Evolutionary conservation across 805 yeast genomes (phyloP), one percentile per base, ranked within the genome.

Genomic region (Ogataea trehalophila): DNA sequence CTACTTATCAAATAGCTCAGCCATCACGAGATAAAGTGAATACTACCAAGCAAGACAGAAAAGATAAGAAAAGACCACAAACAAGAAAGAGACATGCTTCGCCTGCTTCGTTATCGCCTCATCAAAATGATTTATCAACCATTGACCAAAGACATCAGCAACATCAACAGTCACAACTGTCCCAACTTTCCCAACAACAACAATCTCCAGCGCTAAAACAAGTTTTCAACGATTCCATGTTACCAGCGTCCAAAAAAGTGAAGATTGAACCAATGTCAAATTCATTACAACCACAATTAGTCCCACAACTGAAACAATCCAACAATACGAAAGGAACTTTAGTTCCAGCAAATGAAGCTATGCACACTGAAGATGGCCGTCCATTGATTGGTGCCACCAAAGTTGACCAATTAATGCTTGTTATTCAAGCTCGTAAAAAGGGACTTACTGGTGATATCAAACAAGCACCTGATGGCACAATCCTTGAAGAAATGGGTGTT

Each of bases 391-490:
- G 96, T 2, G 89, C 91, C 4, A 91, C 96, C 0, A 87, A 87
- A 60, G 87, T 91, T 26, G 98, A 91, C 67, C 95, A 85, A 58
- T 70, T 91, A 59, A 89, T 91, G 97, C 72, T 91, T 42, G 87
- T 89, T 36, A 85, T 91, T 45, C 96, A 91, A 65, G 95, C 96
- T 0, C 75, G 95, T 44, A 86, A 85, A 50, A 85, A 86, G 53
- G 87, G 91, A 8, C 73, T 83, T 23, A 79, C 79, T n/a, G 77
- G 81, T 11, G 77, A 74, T 42, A 82, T 86, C 38, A 73, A 75
- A 42, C 83, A 80, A 51, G 79, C 83, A 1, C 77, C 78, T 8
- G 91, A 85, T 64, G 95, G 95, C 1, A 77, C 82, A 35, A 74
- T 84, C 29, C 60, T 83, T 45, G 87, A 81, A 53, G 75, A 72